phyloP scores from a whole-genome alignment of 352 stramenopile species.

The Pythium rhizo-oryzae region DNA sequence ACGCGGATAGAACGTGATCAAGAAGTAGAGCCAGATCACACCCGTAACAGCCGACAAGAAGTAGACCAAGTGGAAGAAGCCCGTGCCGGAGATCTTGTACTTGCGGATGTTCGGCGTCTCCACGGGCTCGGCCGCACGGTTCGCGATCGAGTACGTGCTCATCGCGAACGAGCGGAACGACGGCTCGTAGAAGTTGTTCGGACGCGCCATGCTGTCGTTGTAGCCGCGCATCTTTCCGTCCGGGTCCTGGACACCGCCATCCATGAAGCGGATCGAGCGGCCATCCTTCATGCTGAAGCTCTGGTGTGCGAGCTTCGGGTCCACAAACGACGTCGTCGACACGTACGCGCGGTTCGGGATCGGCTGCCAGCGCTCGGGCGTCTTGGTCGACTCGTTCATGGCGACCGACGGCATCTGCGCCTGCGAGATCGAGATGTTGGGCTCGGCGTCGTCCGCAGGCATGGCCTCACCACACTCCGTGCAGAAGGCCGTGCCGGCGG shows the following conservation, averaged over 20 bases:
- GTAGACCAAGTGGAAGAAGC: conserved; percentile 89
- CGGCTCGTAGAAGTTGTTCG: conserved; percentile 87
- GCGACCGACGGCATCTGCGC: conserved; percentile 84
- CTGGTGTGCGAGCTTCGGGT: conserved; percentile 83
- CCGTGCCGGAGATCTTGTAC: conserved; percentile 89
- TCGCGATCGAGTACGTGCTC: conserved; percentile 89
- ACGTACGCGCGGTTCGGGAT: conserved; percentile 85
- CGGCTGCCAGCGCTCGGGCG: conserved; percentile 81
- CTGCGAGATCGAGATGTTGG: conserved; percentile 87
- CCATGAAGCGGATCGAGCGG: conserved; percentile 89
- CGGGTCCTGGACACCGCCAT: conserved; percentile 79
- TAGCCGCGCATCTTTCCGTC: conserved; percentile 85
- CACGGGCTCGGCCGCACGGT: conserved; percentile 82
- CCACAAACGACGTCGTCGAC: conserved; percentile 87
- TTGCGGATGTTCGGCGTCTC: conserved; percentile 91
- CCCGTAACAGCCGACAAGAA: conserved; percentile 65
- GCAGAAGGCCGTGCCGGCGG: conserved; percentile 83
- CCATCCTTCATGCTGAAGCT: conserved; percentile 61
- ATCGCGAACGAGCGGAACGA: conserved; percentile 91
- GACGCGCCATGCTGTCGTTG: conserved; percentile 72
- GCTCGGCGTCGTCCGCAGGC: conserved; percentile 68
- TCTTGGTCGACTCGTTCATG: conserved; percentile 78
- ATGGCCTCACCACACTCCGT: conserved; percentile 90
- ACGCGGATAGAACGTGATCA: conserved; percentile 83
- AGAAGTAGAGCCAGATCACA: conserved; percentile 80